These are phyloP conservation scores for Fusarium bulbicola DNA, from an alignment of 2,329 filamentous ascomycete genomes.

Conservation along the genomic window DNA sequence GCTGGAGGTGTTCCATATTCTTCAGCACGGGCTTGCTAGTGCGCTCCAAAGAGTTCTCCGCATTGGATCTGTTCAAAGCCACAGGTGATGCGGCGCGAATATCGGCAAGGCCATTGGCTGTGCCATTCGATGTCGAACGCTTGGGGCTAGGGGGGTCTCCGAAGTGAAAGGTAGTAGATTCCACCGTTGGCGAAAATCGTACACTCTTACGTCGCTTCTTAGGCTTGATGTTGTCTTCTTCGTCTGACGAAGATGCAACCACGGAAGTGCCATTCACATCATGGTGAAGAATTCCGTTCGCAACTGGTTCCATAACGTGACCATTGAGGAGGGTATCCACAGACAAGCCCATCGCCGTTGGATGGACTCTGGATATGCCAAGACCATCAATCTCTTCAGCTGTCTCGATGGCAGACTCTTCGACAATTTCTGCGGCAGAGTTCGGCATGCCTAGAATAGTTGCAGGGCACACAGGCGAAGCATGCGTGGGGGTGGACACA, in stretches of 20 bases:
- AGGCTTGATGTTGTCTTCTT: slow-evolving; percentile 26
- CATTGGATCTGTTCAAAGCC: slow-evolving; percentile 2
- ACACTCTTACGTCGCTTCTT: slow-evolving; percentile 69
- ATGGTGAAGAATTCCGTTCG: not conserved
- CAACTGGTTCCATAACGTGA: not conserved
- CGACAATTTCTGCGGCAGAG: slow-evolving; percentile 45
- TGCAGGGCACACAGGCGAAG: slow-evolving; percentile 55
- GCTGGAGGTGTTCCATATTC: slow-evolving; percentile 85
- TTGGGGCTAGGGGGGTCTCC: slow-evolving; percentile 62
- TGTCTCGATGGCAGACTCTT: not conserved
- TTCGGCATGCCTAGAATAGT: slow-evolving; percentile 64
- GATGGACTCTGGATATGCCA: slow-evolving; percentile 1
- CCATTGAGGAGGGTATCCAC: slow-evolving; percentile 12
- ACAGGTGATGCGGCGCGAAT: slow-evolving; percentile 18
- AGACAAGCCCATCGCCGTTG: slow-evolving; percentile 9
- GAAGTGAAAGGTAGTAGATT: slow-evolving; percentile 68
- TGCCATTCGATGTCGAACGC: slow-evolving; percentile 37
- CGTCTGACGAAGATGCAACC: slow-evolving; percentile 31
- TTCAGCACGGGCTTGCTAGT: slow-evolving; percentile 41
- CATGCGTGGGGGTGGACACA: not conserved
- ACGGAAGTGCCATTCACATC: slow-evolving; percentile 12
- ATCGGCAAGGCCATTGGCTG: slow-evolving; percentile 8
- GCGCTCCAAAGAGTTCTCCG: not conserved
- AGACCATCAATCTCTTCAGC: not conserved
- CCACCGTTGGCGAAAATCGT: slow-evolving; percentile 73